Evolutionary conservation across 140 eudicot genomes (phyloP).

Genomic region (Cichorium intybus): DNA sequence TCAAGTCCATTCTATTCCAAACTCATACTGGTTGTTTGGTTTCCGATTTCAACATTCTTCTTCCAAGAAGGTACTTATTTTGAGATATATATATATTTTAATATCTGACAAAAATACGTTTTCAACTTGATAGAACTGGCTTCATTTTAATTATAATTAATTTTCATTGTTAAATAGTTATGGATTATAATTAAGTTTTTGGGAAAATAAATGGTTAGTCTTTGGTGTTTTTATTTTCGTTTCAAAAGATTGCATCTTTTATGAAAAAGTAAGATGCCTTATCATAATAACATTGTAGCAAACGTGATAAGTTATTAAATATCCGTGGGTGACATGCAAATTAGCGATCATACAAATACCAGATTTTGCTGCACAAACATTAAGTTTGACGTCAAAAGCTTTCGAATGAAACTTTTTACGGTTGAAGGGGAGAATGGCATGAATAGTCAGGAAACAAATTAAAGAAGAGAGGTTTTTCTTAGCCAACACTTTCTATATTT

Average conservation of each 20-base stretch:
- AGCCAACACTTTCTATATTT: not conserved
- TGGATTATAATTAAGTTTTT: no score
- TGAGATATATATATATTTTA: not conserved
- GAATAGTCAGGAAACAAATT: not conserved
- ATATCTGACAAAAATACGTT: no score
- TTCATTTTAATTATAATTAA: no score
- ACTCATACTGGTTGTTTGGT: slow-evolving; percentile 30
- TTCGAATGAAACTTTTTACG: not conserved
- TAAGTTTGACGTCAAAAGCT: not conserved
- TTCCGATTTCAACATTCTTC: slow-evolving; percentile 27
- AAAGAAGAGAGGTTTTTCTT: not conserved
- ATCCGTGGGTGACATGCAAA: not conserved
- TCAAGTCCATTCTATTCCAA: not conserved
- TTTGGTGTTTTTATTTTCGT: no score
- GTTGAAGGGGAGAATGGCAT: no score
- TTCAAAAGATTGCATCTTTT: no score
- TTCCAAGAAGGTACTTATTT: slow-evolving; percentile 32
- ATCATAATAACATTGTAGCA: no score
- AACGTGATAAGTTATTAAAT: no score
- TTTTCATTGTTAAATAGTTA: no score
- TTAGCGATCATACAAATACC: not conserved
- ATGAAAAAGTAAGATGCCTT: no score
- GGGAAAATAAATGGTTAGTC: no score
- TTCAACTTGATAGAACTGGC: no score
- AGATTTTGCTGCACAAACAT: not conserved